Evolutionary conservation across 495 filamentous ascomycete species (phyloP), one percentile per base, ranked within the genome.

Genomic region (Polyplosphaeria fusca): DNA sequence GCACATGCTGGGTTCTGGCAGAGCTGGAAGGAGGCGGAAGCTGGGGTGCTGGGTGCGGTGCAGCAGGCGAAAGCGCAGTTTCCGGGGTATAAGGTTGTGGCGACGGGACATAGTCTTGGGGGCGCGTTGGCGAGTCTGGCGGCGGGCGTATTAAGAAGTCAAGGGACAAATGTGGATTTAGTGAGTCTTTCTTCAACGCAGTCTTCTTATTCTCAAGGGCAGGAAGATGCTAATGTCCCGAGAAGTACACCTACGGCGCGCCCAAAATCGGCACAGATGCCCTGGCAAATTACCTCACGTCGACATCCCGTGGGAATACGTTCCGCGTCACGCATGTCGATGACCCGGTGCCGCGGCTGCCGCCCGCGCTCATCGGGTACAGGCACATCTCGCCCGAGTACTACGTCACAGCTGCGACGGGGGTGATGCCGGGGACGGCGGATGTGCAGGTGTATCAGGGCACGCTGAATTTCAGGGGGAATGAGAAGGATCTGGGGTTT

Each of bases 81-180:
- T 63, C 74, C 83, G 0, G 65, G 50, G 25, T 86, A 81, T 64
- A 71, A 67, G 20, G 63, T 89, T 46, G 69, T 82, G 5, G 63
- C 82, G 18, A 86, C 83, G 0, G 86, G 87, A 5, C 86, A 89
- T 74, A 84, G 81, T 27, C 77, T 88, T 13, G 87, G 87, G 18
- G 87, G 67, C 39, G 86, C 86, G 2, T 66, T 89, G 26, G 83
- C 79, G 19, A 79, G 76, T 0, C 54, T 91, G 0, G 84, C 78
- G 0, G 82, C 81, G 0, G 79, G 75, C 11, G 76, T 78, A 50
- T 68, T 87, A 50, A 76, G 82, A 4, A 78, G 77, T 40, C 60
- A 65, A 9, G 82, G 80, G 7, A 52, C 73, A 3, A 38, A 74
- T 18, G 61, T 58, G 13, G 72, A 70, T n/a, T 47, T 85, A 68